Evolutionary conservation across 106 monocot species (phyloP).

Genomic region (Dendrobium nobile): DNA sequence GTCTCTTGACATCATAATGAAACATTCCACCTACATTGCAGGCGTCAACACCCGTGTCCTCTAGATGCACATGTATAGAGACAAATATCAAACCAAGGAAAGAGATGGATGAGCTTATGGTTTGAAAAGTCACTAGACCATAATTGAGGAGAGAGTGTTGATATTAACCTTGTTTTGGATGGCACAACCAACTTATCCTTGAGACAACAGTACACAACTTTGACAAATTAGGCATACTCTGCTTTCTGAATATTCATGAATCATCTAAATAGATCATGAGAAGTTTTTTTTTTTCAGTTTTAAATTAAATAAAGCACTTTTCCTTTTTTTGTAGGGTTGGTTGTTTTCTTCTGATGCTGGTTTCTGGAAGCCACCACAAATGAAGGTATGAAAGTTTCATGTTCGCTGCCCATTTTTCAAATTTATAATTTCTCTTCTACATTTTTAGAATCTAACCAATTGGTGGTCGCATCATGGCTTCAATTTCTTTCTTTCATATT

Average conservation of each 20-base stretch:
- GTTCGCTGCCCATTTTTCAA: neutral
- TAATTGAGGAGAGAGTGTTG: too few relatives aligned
- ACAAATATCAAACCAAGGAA: too few relatives aligned
- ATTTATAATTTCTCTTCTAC: neutral
- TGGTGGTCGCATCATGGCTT: neutral
- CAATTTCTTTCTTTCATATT: neutral
- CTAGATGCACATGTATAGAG: too few relatives aligned
- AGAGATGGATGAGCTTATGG: too few relatives aligned
- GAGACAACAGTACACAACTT: neutral
- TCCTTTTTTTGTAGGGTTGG: constrained; percentile 63
- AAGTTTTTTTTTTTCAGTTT: neutral
- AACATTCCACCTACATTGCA: too few relatives aligned
- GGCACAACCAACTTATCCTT: neutral
- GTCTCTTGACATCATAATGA: too few relatives aligned
- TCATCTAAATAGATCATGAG: neutral
- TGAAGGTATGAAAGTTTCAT: constrained; percentile 49
- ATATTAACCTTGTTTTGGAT: neutral
- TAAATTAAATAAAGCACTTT: neutral
- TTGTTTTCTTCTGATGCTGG: constrained; percentile 82
- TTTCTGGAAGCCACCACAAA: constrained; percentile 92
- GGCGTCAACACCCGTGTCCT: too few relatives aligned
- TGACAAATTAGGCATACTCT: neutral
- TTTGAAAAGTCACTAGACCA: too few relatives aligned
- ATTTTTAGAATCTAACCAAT: neutral
- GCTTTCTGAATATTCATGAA: neutral